These are phyloP conservation scores for Saccharomyces eubayanus DNA, from an alignment of 805 yeast species.

Conservation along the genomic window DNA sequence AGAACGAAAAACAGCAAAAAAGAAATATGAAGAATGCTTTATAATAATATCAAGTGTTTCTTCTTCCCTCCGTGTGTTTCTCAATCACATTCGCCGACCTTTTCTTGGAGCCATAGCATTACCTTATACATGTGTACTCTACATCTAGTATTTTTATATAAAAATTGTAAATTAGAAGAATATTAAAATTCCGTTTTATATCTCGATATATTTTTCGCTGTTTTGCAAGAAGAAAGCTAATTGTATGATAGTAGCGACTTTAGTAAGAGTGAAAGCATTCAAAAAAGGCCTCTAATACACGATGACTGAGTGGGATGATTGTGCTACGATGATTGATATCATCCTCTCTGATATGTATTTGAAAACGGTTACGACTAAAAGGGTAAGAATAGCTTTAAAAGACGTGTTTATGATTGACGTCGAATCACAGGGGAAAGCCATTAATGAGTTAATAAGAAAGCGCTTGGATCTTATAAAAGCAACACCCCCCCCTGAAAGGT, in stretches of 20 bases:
- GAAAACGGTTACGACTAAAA: conserved; percentile 60
- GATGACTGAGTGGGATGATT: conserved; percentile 28
- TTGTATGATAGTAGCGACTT: background rate
- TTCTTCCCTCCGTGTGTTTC: background rate
- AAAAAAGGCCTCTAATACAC: background rate
- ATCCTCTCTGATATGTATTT: conserved; percentile 63
- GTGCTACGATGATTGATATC: conserved; percentile 62
- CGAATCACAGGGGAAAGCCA: conserved; percentile 40
- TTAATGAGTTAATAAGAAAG: conserved; percentile 49
- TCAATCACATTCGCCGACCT: background rate
- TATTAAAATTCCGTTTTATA: background rate
- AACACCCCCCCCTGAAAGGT: background rate
- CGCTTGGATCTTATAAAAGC: background rate
- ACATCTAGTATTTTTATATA: background rate
- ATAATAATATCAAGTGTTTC: conserved; percentile 8
- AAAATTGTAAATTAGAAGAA: background rate
- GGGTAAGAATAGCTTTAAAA: conserved; percentile 61
- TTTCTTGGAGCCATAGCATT: background rate
- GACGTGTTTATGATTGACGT: conserved; percentile 55
- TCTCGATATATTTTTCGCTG: background rate
- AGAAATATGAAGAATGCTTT: conserved; percentile 49
- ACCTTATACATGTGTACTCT: background rate
- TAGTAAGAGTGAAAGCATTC: background rate
- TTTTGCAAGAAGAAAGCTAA: background rate
- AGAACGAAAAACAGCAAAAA: conserved; percentile 78